These are phyloP conservation scores for Gossypium thurberi DNA, from an alignment of 345 rosid genomes.

Conservation along the genomic window DNA sequence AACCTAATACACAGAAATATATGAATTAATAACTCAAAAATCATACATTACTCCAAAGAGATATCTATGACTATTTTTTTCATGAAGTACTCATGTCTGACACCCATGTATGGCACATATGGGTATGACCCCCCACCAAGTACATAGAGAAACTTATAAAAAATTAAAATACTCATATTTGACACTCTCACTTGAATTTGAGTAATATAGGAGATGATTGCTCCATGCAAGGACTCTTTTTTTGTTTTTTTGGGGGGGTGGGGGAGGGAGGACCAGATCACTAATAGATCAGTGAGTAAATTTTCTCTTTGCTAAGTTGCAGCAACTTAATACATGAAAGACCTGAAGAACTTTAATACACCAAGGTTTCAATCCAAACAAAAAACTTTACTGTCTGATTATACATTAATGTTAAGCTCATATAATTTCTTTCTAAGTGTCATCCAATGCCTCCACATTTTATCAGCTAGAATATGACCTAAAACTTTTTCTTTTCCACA, in stretches of 20 bases:
- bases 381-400: not conserved
- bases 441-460: not conserved
- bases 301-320: not conserved
- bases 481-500: not conserved
- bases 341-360: not conserved
- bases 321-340: not conserved
- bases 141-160: not conserved
- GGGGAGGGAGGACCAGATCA: not conserved
- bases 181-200: not conserved
- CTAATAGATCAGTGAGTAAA: not conserved
- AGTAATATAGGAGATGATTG: not conserved
- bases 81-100: not conserved
- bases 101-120: not conserved
- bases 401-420: too few species aligned
- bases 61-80: not conserved
- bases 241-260: not conserved
- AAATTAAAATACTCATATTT: not conserved
- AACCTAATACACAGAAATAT: conserved; percentile 37
- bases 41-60: not conserved
- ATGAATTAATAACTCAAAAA: not conserved
- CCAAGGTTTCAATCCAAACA: not conserved
- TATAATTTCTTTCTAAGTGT: not conserved
- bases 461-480: not conserved
- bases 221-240: not conserved
- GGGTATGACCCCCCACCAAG: not conserved